phyloP scores from a whole-genome alignment of 495 filamentous ascomycete species.

The Penicillium coffeae region DNA sequence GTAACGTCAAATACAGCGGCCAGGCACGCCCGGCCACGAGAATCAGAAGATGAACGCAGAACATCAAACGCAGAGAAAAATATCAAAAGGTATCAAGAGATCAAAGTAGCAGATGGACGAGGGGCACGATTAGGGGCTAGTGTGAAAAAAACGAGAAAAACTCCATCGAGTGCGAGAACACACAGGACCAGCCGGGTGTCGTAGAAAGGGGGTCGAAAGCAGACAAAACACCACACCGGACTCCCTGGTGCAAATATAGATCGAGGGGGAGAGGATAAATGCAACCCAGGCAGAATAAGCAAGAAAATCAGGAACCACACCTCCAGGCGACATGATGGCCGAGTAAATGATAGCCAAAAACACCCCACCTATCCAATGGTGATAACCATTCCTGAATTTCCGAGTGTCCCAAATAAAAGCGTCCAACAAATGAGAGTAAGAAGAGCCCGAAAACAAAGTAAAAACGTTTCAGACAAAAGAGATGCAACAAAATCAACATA shows the following conservation, averaged over 20 bases:
- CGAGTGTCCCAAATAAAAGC: constrained; percentile 34
- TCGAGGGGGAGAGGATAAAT: constrained; percentile 21
- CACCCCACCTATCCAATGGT: constrained; percentile 36
- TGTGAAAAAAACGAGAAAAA: constrained; percentile 26
- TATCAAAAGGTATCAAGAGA: constrained; percentile 31
- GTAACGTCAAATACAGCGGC: constrained; percentile 29
- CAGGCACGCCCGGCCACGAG: constrained; percentile 20
- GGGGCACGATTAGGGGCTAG: constrained; percentile 33
- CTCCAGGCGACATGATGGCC: constrained; percentile 33
- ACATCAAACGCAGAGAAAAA: constrained; percentile 7
- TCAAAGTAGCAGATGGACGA: constrained; percentile 20
- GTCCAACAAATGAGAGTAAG: constrained; percentile 32
- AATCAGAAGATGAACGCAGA: constrained; percentile 6
- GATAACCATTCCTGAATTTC: constrained; percentile 31
- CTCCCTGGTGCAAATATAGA: constrained; percentile 42
- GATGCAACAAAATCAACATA: constrained; percentile 9
- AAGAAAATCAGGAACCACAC: constrained; percentile 33
- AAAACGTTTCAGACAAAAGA: constrained; percentile 1
- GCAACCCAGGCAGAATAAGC: constrained; percentile 24
- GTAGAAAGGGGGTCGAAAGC: constrained; percentile 30
- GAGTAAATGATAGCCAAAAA: constrained; percentile 32
- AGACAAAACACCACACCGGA: constrained; percentile 48
- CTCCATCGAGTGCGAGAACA: constrained; percentile 48
- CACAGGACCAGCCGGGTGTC: constrained; percentile 52
- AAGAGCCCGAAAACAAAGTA: constrained; percentile 18